Evolutionary conservation across 164 flowering plant species (phyloP).

Genomic region (Nymphaea colorata): DNA sequence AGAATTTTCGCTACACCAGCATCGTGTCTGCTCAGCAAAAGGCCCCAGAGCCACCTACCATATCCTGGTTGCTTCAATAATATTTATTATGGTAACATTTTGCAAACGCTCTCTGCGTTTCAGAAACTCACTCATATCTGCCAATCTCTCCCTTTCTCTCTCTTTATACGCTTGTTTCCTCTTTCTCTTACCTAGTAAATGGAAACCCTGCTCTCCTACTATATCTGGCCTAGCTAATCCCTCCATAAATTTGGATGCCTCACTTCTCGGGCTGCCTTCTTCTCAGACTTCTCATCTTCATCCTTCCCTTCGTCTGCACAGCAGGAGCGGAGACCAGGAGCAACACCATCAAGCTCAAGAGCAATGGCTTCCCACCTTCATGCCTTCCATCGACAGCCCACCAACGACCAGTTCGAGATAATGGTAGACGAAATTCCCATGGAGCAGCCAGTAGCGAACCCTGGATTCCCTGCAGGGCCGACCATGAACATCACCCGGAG

Average conservation of each 20-base stretch:
- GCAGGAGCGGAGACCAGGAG: background rate
- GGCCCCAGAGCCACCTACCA: too few relatives aligned
- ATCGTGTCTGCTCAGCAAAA: too few relatives aligned
- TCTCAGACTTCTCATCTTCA: background rate
- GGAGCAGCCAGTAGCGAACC: background rate
- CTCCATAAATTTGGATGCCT: background rate
- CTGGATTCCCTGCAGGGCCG: background rate
- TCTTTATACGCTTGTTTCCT: background rate
- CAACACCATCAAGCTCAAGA: background rate
- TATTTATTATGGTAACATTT: too few relatives aligned
- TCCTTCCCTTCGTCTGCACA: background rate
- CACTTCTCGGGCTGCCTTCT: background rate
- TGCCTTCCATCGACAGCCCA: background rate
- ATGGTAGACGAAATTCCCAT: background rate
- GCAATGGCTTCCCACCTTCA: background rate
- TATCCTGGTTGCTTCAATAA: too few relatives aligned
- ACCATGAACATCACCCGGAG: background rate
- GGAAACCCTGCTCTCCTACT: background rate
- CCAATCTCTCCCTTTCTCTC: too few relatives aligned
- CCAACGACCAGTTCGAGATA: background rate
- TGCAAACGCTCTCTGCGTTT: too few relatives aligned
- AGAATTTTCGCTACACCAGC: too few relatives aligned
- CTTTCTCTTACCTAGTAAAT: background rate
- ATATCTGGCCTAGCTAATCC: background rate
- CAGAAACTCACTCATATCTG: too few relatives aligned